Evolutionary conservation across 78 protist species (phyloP).

Genomic region (Polysphondylium violaceum): DNA sequence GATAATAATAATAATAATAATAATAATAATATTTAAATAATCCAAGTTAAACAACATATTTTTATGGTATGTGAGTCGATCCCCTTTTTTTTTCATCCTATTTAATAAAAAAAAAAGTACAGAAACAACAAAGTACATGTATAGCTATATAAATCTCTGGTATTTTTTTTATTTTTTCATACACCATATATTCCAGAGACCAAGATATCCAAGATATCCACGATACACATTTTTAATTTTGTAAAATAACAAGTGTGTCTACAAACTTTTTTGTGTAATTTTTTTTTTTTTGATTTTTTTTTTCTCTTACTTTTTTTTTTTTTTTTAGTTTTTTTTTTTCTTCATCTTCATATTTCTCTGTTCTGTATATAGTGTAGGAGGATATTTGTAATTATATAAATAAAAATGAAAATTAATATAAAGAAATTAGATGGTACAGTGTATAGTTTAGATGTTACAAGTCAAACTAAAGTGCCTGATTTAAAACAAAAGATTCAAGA

Average conservation of each 20-base stretch:
- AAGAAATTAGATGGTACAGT: slow-evolving; percentile 58
- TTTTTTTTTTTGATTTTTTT: neutral
- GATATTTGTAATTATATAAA: no score
- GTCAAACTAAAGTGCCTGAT: slow-evolving; percentile 15
- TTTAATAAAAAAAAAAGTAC: no score
- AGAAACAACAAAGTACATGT: neutral
- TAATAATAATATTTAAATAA: neutral
- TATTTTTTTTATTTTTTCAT: neutral
- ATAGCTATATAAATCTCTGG: neutral
- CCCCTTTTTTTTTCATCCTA: no score
- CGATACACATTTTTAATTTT: no score
- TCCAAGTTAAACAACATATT: no score
- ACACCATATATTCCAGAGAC: no score
- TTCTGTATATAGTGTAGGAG: no score
- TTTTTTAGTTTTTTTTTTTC: neutral
- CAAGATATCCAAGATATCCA: no score
- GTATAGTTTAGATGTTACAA: slow-evolving; percentile 5
- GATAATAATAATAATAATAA: neutral
- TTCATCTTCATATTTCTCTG: neutral
- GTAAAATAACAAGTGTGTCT: no score
- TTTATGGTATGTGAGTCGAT: no score
- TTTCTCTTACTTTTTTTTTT: neutral
- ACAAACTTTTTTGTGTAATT: neutral
- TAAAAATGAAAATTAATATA: slow-evolving; percentile 33
- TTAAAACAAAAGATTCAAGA: slow-evolving; percentile 11